These are phyloP conservation scores for Pneumocystis canis DNA, from an alignment of 1,139 yeast genomes.

Conservation along the genomic window DNA sequence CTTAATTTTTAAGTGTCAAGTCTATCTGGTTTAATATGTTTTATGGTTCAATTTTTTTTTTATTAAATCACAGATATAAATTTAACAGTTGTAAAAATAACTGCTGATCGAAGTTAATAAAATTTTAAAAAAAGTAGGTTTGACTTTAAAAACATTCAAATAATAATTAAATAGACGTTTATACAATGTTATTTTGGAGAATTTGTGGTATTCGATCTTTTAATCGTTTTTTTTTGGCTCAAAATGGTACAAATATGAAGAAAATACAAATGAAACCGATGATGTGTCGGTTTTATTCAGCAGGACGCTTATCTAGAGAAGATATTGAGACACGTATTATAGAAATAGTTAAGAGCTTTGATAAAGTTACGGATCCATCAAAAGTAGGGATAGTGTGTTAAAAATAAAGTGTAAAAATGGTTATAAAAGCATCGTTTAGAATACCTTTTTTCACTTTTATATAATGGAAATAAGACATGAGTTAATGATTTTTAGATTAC, in stretches of 20 bases:
- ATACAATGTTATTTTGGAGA: neutral
- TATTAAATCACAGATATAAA: no score
- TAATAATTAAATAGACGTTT: neutral
- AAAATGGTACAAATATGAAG: neutral
- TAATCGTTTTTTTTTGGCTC: neutral
- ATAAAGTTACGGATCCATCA: conserved; percentile 29
- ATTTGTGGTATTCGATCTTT: neutral
- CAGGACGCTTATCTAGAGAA: conserved; percentile 16
- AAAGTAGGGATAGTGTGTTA: conserved; percentile 10
- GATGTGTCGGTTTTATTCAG: neutral
- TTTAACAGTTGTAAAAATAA: no score
- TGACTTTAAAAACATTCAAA: neutral
- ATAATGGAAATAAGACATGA: conserved; percentile 3
- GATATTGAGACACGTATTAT: conserved; percentile 61
- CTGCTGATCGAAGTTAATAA: no score
- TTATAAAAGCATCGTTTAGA: conserved; percentile 2
- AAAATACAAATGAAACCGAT: neutral
- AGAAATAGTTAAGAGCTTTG: conserved; percentile 67
- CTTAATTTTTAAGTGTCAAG: no score
- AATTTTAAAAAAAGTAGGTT: neutral
- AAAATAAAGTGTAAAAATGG: neutral
- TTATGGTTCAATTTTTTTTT: no score
- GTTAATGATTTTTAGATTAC: conserved; percentile 32
- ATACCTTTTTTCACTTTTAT: neutral
- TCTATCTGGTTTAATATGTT: no score